Evolutionary conservation across 2,329 filamentous ascomycete species (phyloP).

Genomic region (Diaporthe citriasiana): DNA sequence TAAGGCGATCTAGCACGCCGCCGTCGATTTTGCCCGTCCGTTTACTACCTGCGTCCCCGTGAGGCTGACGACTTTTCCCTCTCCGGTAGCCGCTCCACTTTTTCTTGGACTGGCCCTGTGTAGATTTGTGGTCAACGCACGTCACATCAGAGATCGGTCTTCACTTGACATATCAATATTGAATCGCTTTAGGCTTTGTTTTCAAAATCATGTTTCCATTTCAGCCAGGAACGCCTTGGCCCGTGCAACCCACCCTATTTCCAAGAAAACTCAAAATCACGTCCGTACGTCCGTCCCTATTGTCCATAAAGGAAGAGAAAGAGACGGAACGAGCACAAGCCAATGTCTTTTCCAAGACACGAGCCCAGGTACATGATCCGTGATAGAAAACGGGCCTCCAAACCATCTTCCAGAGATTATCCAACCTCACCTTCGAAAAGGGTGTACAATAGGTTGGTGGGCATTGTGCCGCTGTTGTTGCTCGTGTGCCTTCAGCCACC

Average conservation of each 20-base stretch:
- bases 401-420: conserved; percentile 44
- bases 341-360: conserved; percentile 24
- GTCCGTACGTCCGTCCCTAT: conserved; percentile 15
- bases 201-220: conserved; percentile 39
- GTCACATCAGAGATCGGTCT: neutral
- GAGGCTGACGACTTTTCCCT: neutral
- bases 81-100: neutral
- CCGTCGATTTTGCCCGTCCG: neutral
- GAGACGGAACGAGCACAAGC: conserved; percentile 2
- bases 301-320: conserved; percentile 24
- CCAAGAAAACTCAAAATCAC: conserved; percentile 28
- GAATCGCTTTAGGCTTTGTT: neutral
- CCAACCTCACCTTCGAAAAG: conserved; percentile 40
- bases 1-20: neutral
- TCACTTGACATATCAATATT: neutral
- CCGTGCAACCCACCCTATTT: conserved; percentile 34
- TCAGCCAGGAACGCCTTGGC: conserved; percentile 47
- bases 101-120: neutral
- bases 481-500: conserved; percentile 43
- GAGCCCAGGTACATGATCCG: conserved; percentile 32
- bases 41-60: neutral
- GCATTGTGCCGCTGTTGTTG: conserved; percentile 21
- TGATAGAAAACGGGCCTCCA: conserved; percentile 30
- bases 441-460: conserved; percentile 44
- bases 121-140: neutral